phyloP scores from a whole-genome alignment of 345 rosid genomes.

The Heritiera littoralis region DNA sequence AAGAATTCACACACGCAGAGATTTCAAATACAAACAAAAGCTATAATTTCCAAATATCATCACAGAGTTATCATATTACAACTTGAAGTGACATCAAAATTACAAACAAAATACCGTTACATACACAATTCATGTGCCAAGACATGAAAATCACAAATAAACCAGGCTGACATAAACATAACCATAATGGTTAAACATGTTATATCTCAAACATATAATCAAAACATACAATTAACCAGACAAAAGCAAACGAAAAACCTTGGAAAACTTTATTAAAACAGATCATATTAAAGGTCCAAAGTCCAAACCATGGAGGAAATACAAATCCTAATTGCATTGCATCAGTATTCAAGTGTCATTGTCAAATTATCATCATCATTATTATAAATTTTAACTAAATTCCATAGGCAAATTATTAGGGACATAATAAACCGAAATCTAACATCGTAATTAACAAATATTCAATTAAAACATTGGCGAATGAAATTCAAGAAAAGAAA shows the following conservation, averaged over 20 bases:
- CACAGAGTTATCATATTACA: no score
- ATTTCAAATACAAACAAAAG: not conserved
- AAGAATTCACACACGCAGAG: not conserved
- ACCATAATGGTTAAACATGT: not conserved
- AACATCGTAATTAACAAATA: not conserved
- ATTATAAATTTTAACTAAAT: not conserved
- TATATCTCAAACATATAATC: not conserved
- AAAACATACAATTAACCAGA: not conserved
- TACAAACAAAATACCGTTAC: not conserved
- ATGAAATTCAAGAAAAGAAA: slow-evolving; percentile 6
- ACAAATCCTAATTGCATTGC: not conserved
- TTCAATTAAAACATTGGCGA: no score
- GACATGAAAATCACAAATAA: not conserved
- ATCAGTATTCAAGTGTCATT: not conserved
- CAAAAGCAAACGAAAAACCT: not conserved
- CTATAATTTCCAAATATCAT: not conserved
- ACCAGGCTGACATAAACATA: slow-evolving; percentile 3
- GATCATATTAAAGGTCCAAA: not conserved
- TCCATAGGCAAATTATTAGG: not conserved
- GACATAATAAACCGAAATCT: not conserved
- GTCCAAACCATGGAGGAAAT: not conserved
- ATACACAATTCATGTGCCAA: not conserved
- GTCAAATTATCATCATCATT: not conserved
- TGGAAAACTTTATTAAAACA: not conserved
- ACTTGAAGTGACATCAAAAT: not conserved